Evolutionary conservation across 164 flowering plant species (phyloP), one percentile per base, ranked within the genome.

Genomic region (Kalanchoe fedtschenkoi): DNA sequence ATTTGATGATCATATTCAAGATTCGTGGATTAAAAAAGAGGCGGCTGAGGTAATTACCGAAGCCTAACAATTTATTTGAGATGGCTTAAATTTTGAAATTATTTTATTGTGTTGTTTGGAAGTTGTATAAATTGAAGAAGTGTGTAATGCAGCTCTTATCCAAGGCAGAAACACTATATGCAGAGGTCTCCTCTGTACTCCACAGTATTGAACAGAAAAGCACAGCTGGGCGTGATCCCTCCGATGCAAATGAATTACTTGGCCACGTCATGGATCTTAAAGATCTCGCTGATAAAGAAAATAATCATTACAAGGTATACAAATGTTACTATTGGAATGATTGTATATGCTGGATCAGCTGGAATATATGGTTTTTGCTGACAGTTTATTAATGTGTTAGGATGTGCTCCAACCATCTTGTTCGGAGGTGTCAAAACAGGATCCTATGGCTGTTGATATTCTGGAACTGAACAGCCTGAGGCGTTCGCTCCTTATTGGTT

Each of bases 401-500:
- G 79, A 22, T 66, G 65, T 80, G 72, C 75, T 88, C 33, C 81
- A 76, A 69, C 69, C 75, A 13, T 63, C 64, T 38, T 29, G 69
- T 37, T 5, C 66, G 56, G 90, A 76, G 42, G 65, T 44, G 62
- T 54, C 69, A 26, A 60, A 71, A 38, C 35, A 65, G 22, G 75
- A 46, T 53, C 70, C 63, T 55, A 37, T 47, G 26, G 42, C 64
- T 46, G 39, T 77, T 2, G 96, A 89, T 75, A 73, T 91, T 72
- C 77, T 89, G 24, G 92, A 89, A 63, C 77, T 89, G 19, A 89
- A 84, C 70, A 78, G 81, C 22, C 62, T 91, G 75, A 80, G 83
- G 60, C 89, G 79, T 41, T 76, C 85, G 39, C 88, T 91, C 47
- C 58, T 87, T 13, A 74, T 91, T 61, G 84, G 78, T 66, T 81